Percentiles rank a stretch among this genome's conserved stretches.
Conservation (phyloP, 73 alveolate genomes). For the Paramecium caudatum region DNA sequence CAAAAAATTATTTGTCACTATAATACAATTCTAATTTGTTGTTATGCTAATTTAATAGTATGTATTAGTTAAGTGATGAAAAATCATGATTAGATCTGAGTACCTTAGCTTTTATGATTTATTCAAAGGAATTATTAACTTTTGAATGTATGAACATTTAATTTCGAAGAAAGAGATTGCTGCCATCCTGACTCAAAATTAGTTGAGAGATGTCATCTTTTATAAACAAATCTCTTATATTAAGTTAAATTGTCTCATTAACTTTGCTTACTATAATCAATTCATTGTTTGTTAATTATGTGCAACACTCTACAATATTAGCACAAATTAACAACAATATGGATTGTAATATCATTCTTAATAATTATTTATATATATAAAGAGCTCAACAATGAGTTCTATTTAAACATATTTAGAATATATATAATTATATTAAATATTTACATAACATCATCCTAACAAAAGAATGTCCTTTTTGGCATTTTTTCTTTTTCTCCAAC, state of each 20-base stretch:
- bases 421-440: neutral
- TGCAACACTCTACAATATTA: neutral
- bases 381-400: neutral
- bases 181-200: neutral
- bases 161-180: neutral
- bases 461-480: neutral
- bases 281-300: conserved; percentile 29
- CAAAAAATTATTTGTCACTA: neutral
- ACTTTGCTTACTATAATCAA: neutral
- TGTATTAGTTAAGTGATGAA: neutral
- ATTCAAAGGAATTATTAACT: neutral
- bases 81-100: neutral
- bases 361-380: neutral
- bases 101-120: neutral
- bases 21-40: neutral
- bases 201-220: neutral
- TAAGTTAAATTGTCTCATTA: neutral
- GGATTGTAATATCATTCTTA: conserved; percentile 27
- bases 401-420: neutral
- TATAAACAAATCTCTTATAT: neutral
- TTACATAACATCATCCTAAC: neutral
- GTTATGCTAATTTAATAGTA: neutral
- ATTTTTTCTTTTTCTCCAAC: too few relatives aligned
- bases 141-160: neutral
- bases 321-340: conserved; percentile 35